Evolutionary conservation across 2,329 filamentous ascomycete genomes (phyloP), one percentile per base, ranked within the genome.

Genomic region (Thielaviopsis punctulata): DNA sequence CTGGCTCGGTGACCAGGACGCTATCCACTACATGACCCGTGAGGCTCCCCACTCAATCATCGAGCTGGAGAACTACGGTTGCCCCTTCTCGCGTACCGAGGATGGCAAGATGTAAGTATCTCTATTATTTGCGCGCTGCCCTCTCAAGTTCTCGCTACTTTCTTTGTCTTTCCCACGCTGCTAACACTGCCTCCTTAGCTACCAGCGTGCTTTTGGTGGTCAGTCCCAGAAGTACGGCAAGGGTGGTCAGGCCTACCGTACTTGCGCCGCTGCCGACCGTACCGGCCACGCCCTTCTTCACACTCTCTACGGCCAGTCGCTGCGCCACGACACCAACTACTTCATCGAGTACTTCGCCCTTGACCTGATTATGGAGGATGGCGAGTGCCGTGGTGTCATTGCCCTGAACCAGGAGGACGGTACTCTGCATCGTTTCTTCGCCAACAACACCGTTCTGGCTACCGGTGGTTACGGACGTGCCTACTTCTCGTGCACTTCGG

Each of bases 331-430:
- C 77, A 95, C 90, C 65, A 95, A 95, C 76, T 98, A 95, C 78
- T 96, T 98, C 72, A 95, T 98, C 68, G 92, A 96, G 71, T 96
- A 89, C 77, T 98, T 96, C 68, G 92, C 89, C 62, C 78, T 94
- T 60, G 92, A 96, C 66, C 73, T 96, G 69, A 84, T 98, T 63
- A 96, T 96, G 92, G 84, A 95, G 72, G 86, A 93, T 62, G 90
- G 90, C 56, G 85, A 90, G 69, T 96, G 90, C 76, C 89, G 89
- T 60, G 92, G 92, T 79, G 86, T 96, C 60, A 76, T 96, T 59
- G 90, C 90, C 55, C 95, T 95, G 73, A 96, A 95, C 78, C 89
- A 95, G 72, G 90, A 98, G 72, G 92, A 98, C 64, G 92, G 92
- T 59, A 96, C 90, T 27, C 81, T 96, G 56, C 92, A 98, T 75